A percentile compares a stretch with the other conserved stretches of the same genome.
Conservation (phyloP, 495 filamentous ascomycete species). For the Filosporella fistucella region DNA sequence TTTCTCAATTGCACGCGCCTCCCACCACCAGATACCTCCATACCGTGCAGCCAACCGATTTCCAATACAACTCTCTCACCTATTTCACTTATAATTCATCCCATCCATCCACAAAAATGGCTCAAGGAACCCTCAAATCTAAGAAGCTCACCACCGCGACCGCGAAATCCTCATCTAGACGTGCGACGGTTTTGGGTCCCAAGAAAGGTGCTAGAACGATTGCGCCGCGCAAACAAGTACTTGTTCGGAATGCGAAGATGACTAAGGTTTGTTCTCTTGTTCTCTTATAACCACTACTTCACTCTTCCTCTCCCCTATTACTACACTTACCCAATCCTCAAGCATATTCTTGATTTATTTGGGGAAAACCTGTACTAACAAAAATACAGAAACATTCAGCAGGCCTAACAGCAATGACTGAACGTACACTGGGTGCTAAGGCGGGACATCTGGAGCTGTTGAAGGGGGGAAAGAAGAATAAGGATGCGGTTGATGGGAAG, state of each 20-base stretch:
- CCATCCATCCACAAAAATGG: conserved; percentile 15
- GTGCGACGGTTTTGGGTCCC: conserved; percentile 20
- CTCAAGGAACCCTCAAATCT: conserved; percentile 25
- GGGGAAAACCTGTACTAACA: neutral
- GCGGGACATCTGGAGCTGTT: conserved; percentile 73
- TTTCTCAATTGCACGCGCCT: too few relatives aligned
- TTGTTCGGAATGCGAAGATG: conserved; percentile 57
- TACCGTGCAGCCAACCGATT: too few relatives aligned
- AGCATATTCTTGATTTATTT: neutral
- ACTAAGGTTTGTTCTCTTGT: conserved; percentile 46
- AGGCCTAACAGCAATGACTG: conserved; percentile 59
- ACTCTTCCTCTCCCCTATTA: too few relatives aligned
- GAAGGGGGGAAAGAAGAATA: conserved; percentile 59
- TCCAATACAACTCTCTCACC: too few relatives aligned
- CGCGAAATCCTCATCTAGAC: neutral
- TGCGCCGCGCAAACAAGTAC: conserved; percentile 60
- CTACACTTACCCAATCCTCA: too few relatives aligned
- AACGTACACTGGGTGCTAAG: conserved; percentile 59
- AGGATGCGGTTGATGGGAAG: conserved; percentile 31
- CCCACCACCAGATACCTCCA: too few relatives aligned
- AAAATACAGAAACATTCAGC: conserved; percentile 60
- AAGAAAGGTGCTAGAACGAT: conserved; percentile 59
- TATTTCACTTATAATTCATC: too few relatives aligned
- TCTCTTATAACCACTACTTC: conserved; percentile 1
- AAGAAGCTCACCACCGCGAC: conserved; percentile 19